Base-by-base conservation (phyloP, 2,329 filamentous ascomycete species). In the Beauveria scarabaeidicola region DNA sequence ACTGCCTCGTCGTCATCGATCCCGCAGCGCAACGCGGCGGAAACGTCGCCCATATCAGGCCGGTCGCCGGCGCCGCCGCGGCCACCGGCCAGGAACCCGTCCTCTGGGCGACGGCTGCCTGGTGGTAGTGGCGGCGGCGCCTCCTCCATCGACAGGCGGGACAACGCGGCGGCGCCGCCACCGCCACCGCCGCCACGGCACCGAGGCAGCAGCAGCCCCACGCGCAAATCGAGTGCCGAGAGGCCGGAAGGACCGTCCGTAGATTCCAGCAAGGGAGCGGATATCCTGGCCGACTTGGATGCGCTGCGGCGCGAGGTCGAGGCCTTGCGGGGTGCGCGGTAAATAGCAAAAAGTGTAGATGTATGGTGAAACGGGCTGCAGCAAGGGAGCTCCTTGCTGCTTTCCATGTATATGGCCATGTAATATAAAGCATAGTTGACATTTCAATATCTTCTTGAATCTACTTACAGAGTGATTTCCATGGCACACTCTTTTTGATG, bases 291-390 rank as follows among this genome's bases (percentile, higher is more conserved):
- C 1, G 88, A 92, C 69, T 72, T 93, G 59, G 81, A 83, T 51
- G 84, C 85, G 23, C 72, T 93, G 63, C 88, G 90, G 72, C 81
- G 81, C 68, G 89, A 93, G 68, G 88, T 93, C 43, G 88, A 93
- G 72, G 87, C 83, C 4, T 67, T 88, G 48, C 67, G 73, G 56
- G 73, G 72, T 25, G 38, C n/a, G 29, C 43, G 21, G 32, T 48
- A 32, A 56, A n/a, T 19, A n/a, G 9, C 5, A 29, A n/a, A 27
- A 40, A 11, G 5, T 17, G 41, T 25, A 27, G 25, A 19, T n/a
- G 29, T 8, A 56, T 27, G 5, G 5, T 40, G 17, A 27, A 21
- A 17, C 11, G 38, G 52, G 25, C 23, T n/a, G 41, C 40, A 19
- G 25, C 17, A 46, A 44, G 32, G 10, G 2, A 19, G 13, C 8